Evolutionary conservation across 805 yeast species (phyloP).

Genomic region (Candida orba): DNA sequence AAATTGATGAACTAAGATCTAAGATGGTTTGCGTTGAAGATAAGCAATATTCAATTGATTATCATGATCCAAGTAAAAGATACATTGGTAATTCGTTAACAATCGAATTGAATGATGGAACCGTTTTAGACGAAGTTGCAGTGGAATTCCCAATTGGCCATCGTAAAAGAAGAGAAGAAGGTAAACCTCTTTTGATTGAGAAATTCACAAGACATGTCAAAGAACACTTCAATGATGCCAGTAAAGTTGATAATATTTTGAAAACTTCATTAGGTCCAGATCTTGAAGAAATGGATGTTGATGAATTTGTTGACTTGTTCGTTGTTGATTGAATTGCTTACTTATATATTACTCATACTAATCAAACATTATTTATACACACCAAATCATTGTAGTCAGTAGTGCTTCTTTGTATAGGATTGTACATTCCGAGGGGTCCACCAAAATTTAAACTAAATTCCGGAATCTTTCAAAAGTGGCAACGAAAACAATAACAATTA

Average conservation of each 20-base stretch:
- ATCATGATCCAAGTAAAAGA: constrained; percentile 51
- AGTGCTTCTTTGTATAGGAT: too few relatives aligned
- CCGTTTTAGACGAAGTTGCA: constrained; percentile 42
- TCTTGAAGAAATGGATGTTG: constrained; percentile 37
- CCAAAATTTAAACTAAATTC: neutral
- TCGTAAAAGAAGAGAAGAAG: constrained; percentile 50
- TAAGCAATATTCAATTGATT: constrained; percentile 39
- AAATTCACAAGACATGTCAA: constrained; percentile 46
- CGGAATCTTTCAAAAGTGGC: neutral
- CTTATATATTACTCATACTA: neutral
- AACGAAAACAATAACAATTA: neutral
- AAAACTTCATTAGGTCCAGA: constrained; percentile 26
- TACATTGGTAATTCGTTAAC: constrained; percentile 49
- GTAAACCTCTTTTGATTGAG: constrained; percentile 43
- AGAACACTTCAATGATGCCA: constrained; percentile 33
- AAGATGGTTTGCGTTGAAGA: constrained; percentile 52
- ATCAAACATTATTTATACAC: neutral
- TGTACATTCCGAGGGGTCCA: neutral
- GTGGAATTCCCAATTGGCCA: constrained; percentile 57
- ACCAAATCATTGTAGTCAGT: too few relatives aligned
- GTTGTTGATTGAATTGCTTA: constrained; percentile 2
- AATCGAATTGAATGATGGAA: constrained; percentile 47
- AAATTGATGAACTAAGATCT: constrained; percentile 42
- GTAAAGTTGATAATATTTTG: constrained; percentile 33
- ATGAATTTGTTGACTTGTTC: constrained; percentile 40